A percentile compares a stretch with the other conserved stretches of the same genome.
These are phyloP conservation scores for Lepidium campestre DNA, from an alignment of 441 rosid species.

Conservation along the genomic window DNA sequence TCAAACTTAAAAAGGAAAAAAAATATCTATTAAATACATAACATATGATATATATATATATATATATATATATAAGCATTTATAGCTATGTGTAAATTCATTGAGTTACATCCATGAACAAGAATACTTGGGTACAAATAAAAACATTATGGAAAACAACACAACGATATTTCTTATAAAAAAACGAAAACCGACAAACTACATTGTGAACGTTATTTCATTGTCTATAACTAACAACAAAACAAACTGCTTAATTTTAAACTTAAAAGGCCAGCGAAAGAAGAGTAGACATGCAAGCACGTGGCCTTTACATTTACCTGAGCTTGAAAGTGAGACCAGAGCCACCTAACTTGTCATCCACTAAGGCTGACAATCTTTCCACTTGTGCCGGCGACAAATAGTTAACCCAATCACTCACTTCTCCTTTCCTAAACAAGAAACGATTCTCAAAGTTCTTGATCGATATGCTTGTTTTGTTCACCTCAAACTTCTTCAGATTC, in stretches of 20 bases:
- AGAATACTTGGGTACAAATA: background rate
- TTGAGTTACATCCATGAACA: background rate
- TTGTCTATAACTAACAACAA: conserved; percentile 9
- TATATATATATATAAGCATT: background rate
- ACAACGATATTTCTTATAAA: background rate
- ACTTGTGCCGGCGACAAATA: conserved; percentile 57
- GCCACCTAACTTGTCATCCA: conserved; percentile 55
- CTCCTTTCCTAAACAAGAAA: conserved; percentile 68
- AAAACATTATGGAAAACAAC: background rate
- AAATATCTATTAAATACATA: too few relatives aligned
- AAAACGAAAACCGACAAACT: background rate
- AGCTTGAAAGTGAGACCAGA: conserved; percentile 52
- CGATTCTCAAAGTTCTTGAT: conserved; percentile 52
- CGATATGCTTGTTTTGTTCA: conserved; percentile 54
- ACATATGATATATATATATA: background rate
- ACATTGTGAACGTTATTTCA: conserved; percentile 9
- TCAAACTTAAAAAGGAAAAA: too few relatives aligned
- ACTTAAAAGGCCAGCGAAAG: background rate
- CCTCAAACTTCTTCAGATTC: conserved; percentile 56
- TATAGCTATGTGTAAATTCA: background rate
- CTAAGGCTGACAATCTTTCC: conserved; percentile 32
- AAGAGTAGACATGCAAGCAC: background rate
- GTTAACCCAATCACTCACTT: conserved; percentile 71
- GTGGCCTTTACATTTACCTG: conserved; percentile 4
- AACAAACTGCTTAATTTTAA: background rate